These are phyloP conservation scores for Rhodotorula sp. DNA, from an alignment of 1,284 basidiomycete species.

Conservation along the genomic window DNA sequence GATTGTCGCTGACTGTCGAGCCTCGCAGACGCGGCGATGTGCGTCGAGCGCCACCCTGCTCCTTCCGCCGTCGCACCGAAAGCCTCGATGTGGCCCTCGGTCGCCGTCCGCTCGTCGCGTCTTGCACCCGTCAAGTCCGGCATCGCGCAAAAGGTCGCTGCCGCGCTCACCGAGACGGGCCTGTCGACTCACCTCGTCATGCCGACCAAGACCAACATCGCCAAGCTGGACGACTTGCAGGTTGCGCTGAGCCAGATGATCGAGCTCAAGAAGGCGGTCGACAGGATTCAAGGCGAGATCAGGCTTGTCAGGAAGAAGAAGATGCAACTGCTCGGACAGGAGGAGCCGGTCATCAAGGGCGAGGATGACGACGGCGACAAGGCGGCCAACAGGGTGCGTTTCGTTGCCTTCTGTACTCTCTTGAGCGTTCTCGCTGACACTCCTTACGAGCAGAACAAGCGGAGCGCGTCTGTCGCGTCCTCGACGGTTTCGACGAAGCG, in stretches of 20 bases:
- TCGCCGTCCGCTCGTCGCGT: conserved; percentile 72
- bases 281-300: conserved; percentile 80
- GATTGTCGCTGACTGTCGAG: too few species aligned
- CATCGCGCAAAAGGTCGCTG: conserved; percentile 67
- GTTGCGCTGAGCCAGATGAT: conserved; percentile 69
- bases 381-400: conserved; percentile 25
- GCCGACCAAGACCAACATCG: conserved; percentile 78
- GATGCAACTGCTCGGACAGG: conserved; percentile 48
- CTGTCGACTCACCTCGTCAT: conserved; percentile 78
- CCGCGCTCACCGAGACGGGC: conserved; percentile 71
- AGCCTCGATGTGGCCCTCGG: conserved; percentile 66
- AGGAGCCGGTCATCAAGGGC: conserved; percentile 29
- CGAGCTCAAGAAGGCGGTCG: conserved; percentile 82
- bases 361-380: conserved; percentile 20
- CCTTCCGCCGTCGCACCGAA: conserved; percentile 63
- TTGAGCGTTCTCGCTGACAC: neutral
- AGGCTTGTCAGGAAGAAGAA: conserved; percentile 65
- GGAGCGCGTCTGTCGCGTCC: conserved; percentile 32
- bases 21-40: conserved; percentile 65
- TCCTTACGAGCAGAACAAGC: conserved; percentile 21
- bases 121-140: conserved; percentile 72
- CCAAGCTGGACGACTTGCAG: conserved; percentile 68
- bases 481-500: conserved; percentile 30
- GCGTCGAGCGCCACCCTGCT: conserved; percentile 70
- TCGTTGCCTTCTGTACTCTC: too few species aligned